Evolutionary conservation across 2,329 filamentous ascomycete genomes (phyloP), one percentile per base, ranked within the genome.

Genomic region (Byssoonygena ceratinophila): DNA sequence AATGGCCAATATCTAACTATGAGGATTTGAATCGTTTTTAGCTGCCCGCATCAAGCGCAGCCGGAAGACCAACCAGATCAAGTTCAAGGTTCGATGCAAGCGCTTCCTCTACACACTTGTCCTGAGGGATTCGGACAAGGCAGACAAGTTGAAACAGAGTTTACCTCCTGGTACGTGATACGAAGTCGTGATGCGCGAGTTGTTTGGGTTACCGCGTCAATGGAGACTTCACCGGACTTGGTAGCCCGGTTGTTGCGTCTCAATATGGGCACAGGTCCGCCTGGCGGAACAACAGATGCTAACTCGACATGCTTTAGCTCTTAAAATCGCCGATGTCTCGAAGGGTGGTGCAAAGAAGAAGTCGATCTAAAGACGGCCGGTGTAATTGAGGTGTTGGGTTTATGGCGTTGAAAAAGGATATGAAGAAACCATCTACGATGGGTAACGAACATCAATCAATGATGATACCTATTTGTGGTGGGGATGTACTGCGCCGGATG

Each of bases 51-150:
- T 91, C 81, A 91, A 97, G 89, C 92, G 94, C 82, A 94, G 84
- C 83, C 85, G 83, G 76, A 84, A 85, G 78, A 78, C 79, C 70
- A 81, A 84, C 73, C 84, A 91, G 81, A 90, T 92, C 84, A 98
- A 98, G 86, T 97, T 98, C 89, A 98, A 98, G 88, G 91, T 98
- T 82, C 88, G 92, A 76, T 97, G 92, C 85, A 81, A 87, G 74
- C 83, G 84, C 70, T 84, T 92, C 81, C 81, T 98, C 66, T 98
- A 98, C 86, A 96, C 92, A 66, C 84, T 98, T 67, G 87, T 94
- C 73, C 84, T 98, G 69, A 96, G 95, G 84, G 92, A 98, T 78
- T 82, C 83, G 70, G 92, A 96, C 73, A 97, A 97, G 87, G 94
- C 91, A 76, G 92, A 97, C 80, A 98, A 98, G 87, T 84, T 98